Evolutionary conservation across 352 stramenopile genomes (phyloP).

Genomic region (Globisporangium alternatum): DNA sequence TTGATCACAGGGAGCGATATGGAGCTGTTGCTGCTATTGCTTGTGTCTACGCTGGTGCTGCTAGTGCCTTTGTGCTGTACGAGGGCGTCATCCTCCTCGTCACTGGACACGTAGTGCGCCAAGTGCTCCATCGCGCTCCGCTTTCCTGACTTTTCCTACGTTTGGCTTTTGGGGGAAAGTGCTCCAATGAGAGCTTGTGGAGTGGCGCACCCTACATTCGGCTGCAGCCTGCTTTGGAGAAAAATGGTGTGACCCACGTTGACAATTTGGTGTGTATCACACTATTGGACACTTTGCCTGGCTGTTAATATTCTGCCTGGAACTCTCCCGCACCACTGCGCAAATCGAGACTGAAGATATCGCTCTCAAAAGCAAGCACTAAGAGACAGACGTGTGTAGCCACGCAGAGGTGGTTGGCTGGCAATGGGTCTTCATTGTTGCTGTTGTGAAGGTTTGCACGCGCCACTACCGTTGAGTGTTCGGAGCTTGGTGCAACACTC

Average conservation of each 20-base stretch:
- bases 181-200: background rate
- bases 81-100: slow-evolving; percentile 28
- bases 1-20: slow-evolving; percentile 42
- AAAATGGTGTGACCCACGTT: background rate
- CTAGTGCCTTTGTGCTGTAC: background rate
- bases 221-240: background rate
- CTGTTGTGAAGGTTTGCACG: background rate
- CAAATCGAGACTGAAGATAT: background rate
- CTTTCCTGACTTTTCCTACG: slow-evolving; percentile 4
- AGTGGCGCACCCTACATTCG: background rate
- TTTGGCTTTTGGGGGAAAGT: background rate
- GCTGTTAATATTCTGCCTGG: background rate
- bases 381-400: too few relatives aligned
- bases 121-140: slow-evolving; percentile 42
- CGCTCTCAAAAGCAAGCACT: too few relatives aligned
- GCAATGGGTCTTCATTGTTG: background rate
- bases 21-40: slow-evolving; percentile 1
- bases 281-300: background rate
- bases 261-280: background rate
- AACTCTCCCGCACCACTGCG: background rate
- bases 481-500: background rate
- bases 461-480: too few relatives aligned
- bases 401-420: too few relatives aligned
- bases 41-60: background rate
- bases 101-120: slow-evolving; percentile 45